Evolutionary conservation across 2,329 filamentous ascomycete species (phyloP), one percentile per base, ranked within the genome.

Genomic region (Aureobasidium namibiae): DNA sequence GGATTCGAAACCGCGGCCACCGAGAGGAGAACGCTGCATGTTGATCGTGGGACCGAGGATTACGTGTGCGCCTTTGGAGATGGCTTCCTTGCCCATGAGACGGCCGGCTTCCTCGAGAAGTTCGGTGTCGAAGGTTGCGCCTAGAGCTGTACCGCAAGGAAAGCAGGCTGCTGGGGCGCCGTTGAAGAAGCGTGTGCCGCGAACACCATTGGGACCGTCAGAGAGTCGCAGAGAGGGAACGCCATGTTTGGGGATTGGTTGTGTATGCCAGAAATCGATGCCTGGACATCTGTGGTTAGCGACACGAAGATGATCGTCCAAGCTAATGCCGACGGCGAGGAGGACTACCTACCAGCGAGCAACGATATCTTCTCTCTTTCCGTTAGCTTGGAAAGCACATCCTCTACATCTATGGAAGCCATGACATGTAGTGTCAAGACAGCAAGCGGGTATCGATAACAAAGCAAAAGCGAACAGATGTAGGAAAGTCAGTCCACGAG

Each of bases 1-100:
- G 0, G 89, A 91, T 72, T 95, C 90, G 65, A 94, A 95, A 63
- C 91, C 91, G 61, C 90, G 81, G 18, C 90, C 90, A n/a, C 89
- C 89, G 0, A 94, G 78, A 0, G 90, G 90, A 52, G 88, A 88
- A 16, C 90, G 82, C 67, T 94, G 89, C 78, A 90, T 86, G 74
- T 89, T 91, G 34, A 91, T 85, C 0, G 89, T 92, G 2, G 88
- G 89, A 0, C 86, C 89, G 9, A 92, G 79, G 4, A 92, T 77
- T 34, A 92, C 81, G 61, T 90, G 81, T 29, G 87, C 86, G 6
- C 87, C 88, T 67, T 89, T 85, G 18, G 88, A 87, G 66, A 84
- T 87, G 24, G 81, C 79, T 72, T 94, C 89, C 13, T 85, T 78
- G 13, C 85, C 89, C 61, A 92, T 81, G 63, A 89, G 81, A 60